Evolutionary conservation across 441 rosid genomes (phyloP).

Genomic region (Mallotus japonicus): DNA sequence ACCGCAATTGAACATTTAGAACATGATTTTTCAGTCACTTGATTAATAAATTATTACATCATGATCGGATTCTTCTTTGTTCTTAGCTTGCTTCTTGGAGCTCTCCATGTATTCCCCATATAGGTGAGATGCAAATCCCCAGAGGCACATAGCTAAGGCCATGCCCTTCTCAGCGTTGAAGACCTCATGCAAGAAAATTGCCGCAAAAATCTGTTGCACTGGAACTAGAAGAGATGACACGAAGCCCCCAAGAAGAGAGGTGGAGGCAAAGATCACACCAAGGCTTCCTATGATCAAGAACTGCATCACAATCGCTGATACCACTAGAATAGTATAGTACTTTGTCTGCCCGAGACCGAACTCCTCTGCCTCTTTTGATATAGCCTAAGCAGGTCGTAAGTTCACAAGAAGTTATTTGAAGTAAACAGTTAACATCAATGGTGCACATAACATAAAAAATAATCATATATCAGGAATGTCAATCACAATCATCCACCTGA

Average conservation of each 20-base stretch:
- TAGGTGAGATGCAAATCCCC: slow-evolving; percentile 22
- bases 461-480: neutral
- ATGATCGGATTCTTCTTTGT: neutral
- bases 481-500: slow-evolving; percentile 7
- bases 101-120: slow-evolving; percentile 14
- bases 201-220: slow-evolving; percentile 25
- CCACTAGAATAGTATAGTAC: slow-evolving; percentile 8
- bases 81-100: slow-evolving; percentile 2
- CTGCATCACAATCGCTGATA: slow-evolving; percentile 8
- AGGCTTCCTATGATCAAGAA: slow-evolving; percentile 11
- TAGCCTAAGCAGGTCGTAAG: slow-evolving; percentile 3
- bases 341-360: slow-evolving; percentile 17
- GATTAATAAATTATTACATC: neutral
- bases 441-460: neutral
- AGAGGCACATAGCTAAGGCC: slow-evolving; percentile 18
- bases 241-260: slow-evolving; percentile 22
- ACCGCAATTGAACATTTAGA: too few relatives aligned
- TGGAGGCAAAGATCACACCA: slow-evolving; percentile 18
- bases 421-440: too few relatives aligned
- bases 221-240: slow-evolving; percentile 19
- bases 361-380: slow-evolving; percentile 16
- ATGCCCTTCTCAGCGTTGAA: slow-evolving; percentile 22
- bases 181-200: slow-evolving; percentile 14
- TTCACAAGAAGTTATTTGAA: too few relatives aligned
- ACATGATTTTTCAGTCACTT: too few relatives aligned